Evolutionary conservation across 345 rosid genomes (phyloP).

Genomic region (Garcia nutans): DNA sequence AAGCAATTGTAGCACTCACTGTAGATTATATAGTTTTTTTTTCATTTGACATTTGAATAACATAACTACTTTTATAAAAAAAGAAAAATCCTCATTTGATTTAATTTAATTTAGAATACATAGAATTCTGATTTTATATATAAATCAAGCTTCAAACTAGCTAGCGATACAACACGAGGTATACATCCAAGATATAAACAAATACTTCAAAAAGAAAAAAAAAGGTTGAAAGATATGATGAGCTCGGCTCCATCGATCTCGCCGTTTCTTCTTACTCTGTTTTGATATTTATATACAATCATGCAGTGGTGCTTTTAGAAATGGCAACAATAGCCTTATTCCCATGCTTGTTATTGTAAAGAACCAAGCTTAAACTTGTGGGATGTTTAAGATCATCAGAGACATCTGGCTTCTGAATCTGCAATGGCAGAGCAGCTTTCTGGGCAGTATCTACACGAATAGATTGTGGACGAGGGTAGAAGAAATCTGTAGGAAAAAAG

Average conservation of each 20-base stretch:
- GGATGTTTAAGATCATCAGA: constrained; percentile 5
- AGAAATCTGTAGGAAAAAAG: constrained; percentile 28
- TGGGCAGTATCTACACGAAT: constrained; percentile 5
- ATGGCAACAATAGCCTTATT: neutral
- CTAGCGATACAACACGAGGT: neutral
- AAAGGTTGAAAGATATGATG: neutral
- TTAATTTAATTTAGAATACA: no score
- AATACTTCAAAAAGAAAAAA: neutral
- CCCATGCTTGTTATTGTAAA: neutral
- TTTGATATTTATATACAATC: neutral
- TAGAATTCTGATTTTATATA: no score
- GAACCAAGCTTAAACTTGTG: constrained; percentile 1
- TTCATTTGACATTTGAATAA: no score
- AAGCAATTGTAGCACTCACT: no score
- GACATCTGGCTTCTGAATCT: constrained; percentile 3
- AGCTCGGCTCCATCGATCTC: neutral
- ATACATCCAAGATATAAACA: neutral
- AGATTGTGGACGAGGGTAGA: constrained; percentile 20
- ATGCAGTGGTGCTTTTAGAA: neutral
- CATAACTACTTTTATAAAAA: no score
- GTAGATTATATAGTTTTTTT: no score
- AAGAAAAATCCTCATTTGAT: no score
- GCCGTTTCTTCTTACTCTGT: neutral
- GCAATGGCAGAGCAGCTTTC: constrained; percentile 15
- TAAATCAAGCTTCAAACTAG: no score